Percentiles rank a stretch among this genome's conserved stretches.
phyloP scores from a whole-genome alignment of 78 protist species.

The Dictyostelium firmibasis region DNA sequence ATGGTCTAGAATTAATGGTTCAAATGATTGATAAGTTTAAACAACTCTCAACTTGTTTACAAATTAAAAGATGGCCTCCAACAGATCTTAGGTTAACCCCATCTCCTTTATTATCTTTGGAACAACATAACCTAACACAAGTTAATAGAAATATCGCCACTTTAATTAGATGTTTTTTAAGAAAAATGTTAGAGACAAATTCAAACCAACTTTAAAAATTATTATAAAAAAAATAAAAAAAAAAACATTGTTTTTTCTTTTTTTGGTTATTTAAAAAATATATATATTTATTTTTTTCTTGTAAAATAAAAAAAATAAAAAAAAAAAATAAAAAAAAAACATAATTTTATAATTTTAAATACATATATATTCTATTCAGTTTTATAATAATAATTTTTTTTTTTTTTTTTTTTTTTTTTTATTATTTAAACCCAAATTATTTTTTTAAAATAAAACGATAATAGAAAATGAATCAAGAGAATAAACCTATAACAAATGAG shows the following conservation, averaged over 20 bases:
- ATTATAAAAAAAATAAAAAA: too few species aligned
- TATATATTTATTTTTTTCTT: too few species aligned
- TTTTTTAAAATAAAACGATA: too few species aligned
- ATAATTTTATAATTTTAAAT: too few species aligned
- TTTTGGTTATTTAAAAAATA: too few species aligned
- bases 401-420: background rate
- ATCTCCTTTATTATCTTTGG: background rate
- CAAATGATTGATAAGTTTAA: background rate
- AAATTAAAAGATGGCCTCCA: conserved; percentile 9
- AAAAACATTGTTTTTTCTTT: background rate
- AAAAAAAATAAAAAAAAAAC: too few species aligned
- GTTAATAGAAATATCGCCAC: conserved; percentile 15
- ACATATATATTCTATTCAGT: too few species aligned
- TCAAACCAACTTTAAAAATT: background rate
- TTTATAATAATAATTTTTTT: background rate
- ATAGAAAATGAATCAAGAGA: background rate
- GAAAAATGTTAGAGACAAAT: background rate
- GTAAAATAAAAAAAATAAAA: too few species aligned
- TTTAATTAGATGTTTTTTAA: background rate
- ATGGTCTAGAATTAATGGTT: background rate
- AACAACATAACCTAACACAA: background rate
- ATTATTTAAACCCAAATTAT: too few species aligned
- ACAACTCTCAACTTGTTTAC: background rate
- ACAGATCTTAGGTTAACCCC: background rate
- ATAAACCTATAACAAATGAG: background rate